These are phyloP conservation scores for Platanthera zijinensis DNA, from an alignment of 106 monocot genomes.

Conservation along the genomic window DNA sequence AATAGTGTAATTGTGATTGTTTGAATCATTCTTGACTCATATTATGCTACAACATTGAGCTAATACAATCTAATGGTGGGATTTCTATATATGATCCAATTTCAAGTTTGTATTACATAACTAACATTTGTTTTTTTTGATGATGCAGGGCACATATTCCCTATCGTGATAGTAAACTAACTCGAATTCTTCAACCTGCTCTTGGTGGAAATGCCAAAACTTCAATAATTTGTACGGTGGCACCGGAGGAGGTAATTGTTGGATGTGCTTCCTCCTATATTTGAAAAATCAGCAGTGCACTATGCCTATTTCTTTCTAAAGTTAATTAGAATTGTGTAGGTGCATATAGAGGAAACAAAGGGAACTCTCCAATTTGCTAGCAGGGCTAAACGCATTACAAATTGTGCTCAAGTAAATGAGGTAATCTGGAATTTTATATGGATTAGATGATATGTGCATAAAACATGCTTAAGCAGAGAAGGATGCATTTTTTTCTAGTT, in stretches of 20 bases:
- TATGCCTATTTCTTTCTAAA: not conserved
- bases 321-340: constrained; percentile 20
- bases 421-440: constrained; percentile 19
- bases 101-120: not conserved
- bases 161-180: constrained; percentile 94
- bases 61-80: not conserved
- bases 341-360: constrained; percentile 85
- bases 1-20: not conserved
- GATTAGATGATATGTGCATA: not conserved
- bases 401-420: constrained; percentile 98
- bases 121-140: not conserved
- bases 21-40: not conserved
- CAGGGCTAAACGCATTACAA: constrained; percentile 89
- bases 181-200: constrained; percentile 91
- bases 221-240: constrained; percentile 91
- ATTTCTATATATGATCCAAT: not conserved
- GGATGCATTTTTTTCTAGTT: not conserved
- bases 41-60: not conserved
- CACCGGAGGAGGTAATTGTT: constrained; percentile 81
- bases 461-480: not conserved
- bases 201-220: constrained; percentile 95
- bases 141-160: constrained; percentile 64
- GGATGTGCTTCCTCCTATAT: not conserved
- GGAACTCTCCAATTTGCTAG: constrained; percentile 97
- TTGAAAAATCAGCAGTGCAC: not conserved